These are phyloP conservation scores for Fusarium metavorans DNA, from an alignment of 2,329 filamentous ascomycete species.

Conservation along the genomic window DNA sequence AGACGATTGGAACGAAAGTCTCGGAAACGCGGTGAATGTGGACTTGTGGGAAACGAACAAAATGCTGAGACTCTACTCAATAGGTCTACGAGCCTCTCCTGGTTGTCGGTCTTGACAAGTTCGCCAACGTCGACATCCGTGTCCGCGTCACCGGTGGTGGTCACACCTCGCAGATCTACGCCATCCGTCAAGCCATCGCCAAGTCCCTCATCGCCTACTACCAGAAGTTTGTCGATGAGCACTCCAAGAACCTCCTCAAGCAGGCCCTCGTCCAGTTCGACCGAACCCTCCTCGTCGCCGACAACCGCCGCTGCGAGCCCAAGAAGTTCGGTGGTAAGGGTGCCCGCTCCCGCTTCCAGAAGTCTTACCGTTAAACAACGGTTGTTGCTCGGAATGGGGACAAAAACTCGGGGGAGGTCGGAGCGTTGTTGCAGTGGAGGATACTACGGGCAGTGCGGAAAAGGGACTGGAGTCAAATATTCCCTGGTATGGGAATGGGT, in stretches of 20 bases:
- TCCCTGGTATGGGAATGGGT: slow-evolving; percentile 55
- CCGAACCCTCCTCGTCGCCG: slow-evolving; percentile 96
- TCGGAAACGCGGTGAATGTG: background rate
- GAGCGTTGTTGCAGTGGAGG: slow-evolving; percentile 40
- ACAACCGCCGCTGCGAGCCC: slow-evolving; percentile 99
- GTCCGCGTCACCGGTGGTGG: slow-evolving; percentile 97
- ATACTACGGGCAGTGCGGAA: slow-evolving; percentile 47
- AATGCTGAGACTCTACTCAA: slow-evolving; percentile 35
- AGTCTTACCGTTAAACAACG: slow-evolving; percentile 94
- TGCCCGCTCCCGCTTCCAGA: slow-evolving; percentile 97
- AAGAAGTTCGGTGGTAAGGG: slow-evolving; percentile 98
- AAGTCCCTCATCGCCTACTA: slow-evolving; percentile 87
- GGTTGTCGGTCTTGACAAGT: slow-evolving; percentile 97
- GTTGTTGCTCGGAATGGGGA: slow-evolving; percentile 24
- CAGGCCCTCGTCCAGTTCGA: slow-evolving; percentile 95
- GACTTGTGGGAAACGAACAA: slow-evolving; percentile 12
- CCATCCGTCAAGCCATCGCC: slow-evolving; percentile 98
- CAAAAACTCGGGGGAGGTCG: slow-evolving; percentile 33
- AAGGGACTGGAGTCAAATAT: slow-evolving; percentile 54
- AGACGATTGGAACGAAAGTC: slow-evolving; percentile 9
- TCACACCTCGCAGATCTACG: slow-evolving; percentile 97
- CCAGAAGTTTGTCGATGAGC: slow-evolving; percentile 99
- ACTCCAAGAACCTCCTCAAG: slow-evolving; percentile 99
- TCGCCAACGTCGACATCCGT: slow-evolving; percentile 95
- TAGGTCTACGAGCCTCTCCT: slow-evolving; percentile 98